phyloP scores from a whole-genome alignment of 768 basidiomycete species.

The Tricholoma hemisulphureum region DNA sequence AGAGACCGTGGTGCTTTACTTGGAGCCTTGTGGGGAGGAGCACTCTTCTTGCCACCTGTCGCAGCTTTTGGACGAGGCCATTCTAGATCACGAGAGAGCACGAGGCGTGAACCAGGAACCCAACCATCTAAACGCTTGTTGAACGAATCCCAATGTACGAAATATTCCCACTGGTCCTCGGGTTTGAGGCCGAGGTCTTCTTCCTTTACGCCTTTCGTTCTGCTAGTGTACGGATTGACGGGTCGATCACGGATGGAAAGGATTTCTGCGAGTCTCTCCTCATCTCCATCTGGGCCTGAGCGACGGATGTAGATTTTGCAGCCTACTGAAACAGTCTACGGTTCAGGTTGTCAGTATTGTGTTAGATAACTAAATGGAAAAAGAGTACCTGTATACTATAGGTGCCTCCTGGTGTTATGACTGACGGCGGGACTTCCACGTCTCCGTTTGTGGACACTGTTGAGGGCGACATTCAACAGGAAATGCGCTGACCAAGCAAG shows the following conservation, averaged over 20 bases:
- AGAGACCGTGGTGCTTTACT: constrained; percentile 64
- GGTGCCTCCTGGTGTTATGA: constrained; percentile 70
- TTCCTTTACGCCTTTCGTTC: constrained; percentile 42
- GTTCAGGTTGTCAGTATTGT: constrained; percentile 26
- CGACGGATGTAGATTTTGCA: constrained; percentile 94
- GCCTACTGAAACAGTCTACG: constrained; percentile 82
- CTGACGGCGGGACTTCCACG: constrained; percentile 54
- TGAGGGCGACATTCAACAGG: constrained; percentile 32
- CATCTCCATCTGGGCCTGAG: constrained; percentile 70
- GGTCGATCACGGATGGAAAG: constrained; percentile 91
- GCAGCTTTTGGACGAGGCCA: constrained; percentile 89
- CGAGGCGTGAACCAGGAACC: constrained; percentile 85
- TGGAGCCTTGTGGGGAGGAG: constrained; percentile 51
- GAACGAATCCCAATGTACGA: constrained; percentile 98
- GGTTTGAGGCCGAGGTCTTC: constrained; percentile 48
- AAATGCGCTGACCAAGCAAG: constrained; percentile 27
- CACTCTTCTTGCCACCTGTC: constrained; percentile 51
- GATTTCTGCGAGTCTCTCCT: constrained; percentile 94
- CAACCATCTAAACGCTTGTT: constrained; percentile 99
- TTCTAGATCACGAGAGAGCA: constrained; percentile 84
- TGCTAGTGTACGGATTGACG: constrained; percentile 55
- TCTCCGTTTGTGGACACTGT: constrained; percentile 41
- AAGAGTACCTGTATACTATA: constrained; percentile 70
- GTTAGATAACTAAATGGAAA: constrained; percentile 13
- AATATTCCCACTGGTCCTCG: constrained; percentile 88